Conservation (phyloP, 176 grass and related monocot genomes). For the Paspalum vaginatum region DNA sequence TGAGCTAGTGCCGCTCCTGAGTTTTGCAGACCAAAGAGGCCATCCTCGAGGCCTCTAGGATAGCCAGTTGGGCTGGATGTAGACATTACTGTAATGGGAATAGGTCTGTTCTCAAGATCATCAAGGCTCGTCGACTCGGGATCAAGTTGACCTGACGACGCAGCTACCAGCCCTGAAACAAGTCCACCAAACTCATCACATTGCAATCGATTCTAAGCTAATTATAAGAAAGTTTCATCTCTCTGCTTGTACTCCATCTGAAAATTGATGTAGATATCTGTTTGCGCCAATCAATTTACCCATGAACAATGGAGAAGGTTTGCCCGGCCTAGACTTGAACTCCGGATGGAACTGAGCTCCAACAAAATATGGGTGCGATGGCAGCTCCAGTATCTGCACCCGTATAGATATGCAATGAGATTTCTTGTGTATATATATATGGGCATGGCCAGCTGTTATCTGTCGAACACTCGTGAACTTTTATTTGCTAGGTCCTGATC, state of each 20-base stretch:
- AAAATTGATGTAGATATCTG: not conserved
- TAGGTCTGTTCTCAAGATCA: not conserved
- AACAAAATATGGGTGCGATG: not conserved
- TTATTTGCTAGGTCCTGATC: not conserved
- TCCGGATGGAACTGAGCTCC: constrained; percentile 16
- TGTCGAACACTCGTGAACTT: not conserved
- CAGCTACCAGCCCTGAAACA: not conserved
- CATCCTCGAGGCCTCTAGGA: not conserved
- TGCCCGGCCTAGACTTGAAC: constrained; percentile 15
- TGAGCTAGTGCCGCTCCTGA: not conserved
- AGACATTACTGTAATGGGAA: not conserved
- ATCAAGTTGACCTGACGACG: not conserved
- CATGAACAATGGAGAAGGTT: not conserved
- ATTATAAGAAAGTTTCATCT: not conserved
- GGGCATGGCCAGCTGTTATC: not conserved
- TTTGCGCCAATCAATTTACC: not conserved
- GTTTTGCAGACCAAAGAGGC: not conserved
- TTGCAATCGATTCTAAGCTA: too few relatives aligned
- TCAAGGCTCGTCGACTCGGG: not conserved
- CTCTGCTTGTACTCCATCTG: not conserved
- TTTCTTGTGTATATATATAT: not conserved
- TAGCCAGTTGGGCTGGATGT: not conserved
- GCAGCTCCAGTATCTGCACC: constrained; percentile 1
- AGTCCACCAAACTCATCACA: not conserved
- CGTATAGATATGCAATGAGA: not conserved